Percentiles rank a stretch among this genome's conserved stretches.
phyloP scores from a whole-genome alignment of 805 yeast genomes.

The Metschnikowia dekortorum region DNA sequence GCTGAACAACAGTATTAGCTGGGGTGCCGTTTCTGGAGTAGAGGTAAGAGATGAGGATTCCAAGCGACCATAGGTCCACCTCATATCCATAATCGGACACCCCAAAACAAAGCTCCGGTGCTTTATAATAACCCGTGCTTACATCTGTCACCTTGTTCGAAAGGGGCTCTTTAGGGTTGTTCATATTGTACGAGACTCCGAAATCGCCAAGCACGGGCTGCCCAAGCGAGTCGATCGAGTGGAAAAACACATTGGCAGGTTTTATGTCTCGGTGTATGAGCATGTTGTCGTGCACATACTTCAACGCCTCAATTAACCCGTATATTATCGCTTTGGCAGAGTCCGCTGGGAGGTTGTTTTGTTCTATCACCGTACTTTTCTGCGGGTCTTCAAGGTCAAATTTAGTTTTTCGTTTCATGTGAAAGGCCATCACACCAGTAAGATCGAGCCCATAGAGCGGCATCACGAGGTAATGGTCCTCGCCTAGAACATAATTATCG shows the following conservation, averaged over 20 bases:
- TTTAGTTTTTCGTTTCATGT: slow-evolving; percentile 18
- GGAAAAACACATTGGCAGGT: slow-evolving; percentile 33
- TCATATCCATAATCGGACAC: slow-evolving; percentile 47
- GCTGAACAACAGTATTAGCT: slow-evolving; percentile 20
- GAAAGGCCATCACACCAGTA: slow-evolving; percentile 20
- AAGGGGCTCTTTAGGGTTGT: slow-evolving; percentile 36
- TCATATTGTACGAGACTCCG: slow-evolving; percentile 45
- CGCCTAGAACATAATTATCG: slow-evolving; percentile 21
- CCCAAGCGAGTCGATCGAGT: slow-evolving; percentile 15
- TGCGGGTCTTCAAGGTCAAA: slow-evolving; percentile 24
- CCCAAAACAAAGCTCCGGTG: slow-evolving; percentile 71
- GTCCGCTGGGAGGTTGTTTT: slow-evolving; percentile 14
- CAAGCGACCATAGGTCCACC: slow-evolving; percentile 72
- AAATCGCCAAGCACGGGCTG: slow-evolving; percentile 53
- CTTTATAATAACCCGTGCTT: slow-evolving; percentile 62
- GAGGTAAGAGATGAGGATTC: slow-evolving; percentile 55
- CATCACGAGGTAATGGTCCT: slow-evolving; percentile 34
- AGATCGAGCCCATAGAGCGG: slow-evolving; percentile 27
- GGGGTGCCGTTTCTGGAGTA: slow-evolving; percentile 31
- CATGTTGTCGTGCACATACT: slow-evolving; percentile 27
- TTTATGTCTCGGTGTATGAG: slow-evolving; percentile 42
- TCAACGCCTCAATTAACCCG: slow-evolving; percentile 22
- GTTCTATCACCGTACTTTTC: slow-evolving; percentile 8
- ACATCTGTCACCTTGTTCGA: slow-evolving; percentile 50
- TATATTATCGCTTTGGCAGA: slow-evolving; percentile 12